Conservation (phyloP, 176 grass and related monocot species). For the Dendrocalamus sinicus region DNA sequence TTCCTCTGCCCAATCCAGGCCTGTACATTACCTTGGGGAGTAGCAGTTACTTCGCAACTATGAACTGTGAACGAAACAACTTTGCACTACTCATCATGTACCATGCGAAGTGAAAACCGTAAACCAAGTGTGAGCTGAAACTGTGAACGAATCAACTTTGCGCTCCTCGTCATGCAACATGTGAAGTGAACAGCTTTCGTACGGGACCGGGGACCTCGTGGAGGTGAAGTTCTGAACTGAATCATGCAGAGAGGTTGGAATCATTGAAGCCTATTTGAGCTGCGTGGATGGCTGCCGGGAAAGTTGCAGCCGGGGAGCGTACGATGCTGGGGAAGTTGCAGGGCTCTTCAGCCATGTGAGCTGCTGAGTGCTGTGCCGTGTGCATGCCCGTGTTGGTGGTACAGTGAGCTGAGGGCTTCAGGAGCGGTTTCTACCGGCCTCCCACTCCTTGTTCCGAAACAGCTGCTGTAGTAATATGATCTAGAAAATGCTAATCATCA, state of each 20-base stretch:
- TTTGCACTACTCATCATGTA: not conserved
- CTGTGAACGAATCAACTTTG: too few relatives aligned
- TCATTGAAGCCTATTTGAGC: slow-evolving; percentile 16
- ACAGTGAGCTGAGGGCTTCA: not conserved
- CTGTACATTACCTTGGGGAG: slow-evolving; percentile 23
- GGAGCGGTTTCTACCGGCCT: not conserved
- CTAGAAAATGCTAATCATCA: too few relatives aligned
- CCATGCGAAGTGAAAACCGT: not conserved
- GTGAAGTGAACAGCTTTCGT: not conserved
- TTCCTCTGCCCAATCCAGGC: not conserved
- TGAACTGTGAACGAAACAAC: not conserved
- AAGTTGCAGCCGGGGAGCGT: not conserved
- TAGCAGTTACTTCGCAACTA: not conserved
- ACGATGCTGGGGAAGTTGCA: not conserved
- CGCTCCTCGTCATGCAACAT: too few relatives aligned
- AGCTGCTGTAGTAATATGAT: too few relatives aligned
- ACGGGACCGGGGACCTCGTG: not conserved
- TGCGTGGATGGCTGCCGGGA: not conserved
- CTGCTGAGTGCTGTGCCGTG: not conserved
- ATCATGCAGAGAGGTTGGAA: not conserved
- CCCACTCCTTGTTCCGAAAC: not conserved
- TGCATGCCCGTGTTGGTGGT: not conserved
- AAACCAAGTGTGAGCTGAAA: too few relatives aligned
- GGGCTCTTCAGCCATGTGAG: slow-evolving; percentile 14
- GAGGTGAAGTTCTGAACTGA: not conserved